Base-by-base conservation (phyloP, 352 stramenopile species). In the Pythium rhizo-oryzae region DNA sequence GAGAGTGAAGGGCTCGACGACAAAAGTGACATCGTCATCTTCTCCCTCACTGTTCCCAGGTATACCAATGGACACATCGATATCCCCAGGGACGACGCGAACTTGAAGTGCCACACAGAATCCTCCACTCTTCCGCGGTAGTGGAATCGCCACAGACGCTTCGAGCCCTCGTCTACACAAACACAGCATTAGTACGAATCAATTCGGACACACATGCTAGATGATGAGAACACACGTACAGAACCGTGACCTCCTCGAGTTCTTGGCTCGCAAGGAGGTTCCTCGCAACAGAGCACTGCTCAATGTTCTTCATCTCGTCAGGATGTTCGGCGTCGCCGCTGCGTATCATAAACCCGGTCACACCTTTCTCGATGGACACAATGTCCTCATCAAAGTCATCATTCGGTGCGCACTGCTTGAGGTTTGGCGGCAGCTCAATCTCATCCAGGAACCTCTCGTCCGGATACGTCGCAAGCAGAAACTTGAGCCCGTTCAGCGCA, bases 401-500 rank as follows among this genome's bases (percentile, higher is more conserved):
- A 15, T 87, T 73, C 37, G 85, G 78, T 23, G 76, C 71, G 44
- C 77, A 87, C 53, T 92, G 81, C 33, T 65, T 73, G 16, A 93
- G 43, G 41, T 91, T 92, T 4, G 49, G 63, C 0, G 85, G 85
- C 56, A 85, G 73, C 7, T 70, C 43, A 37, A 74, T 49, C 59
- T 72, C 65, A 33, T 39, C 21, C 19, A 60, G 56, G 62, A 65
- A 65, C 18, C 19, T 44, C 37, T 70, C 56, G 21, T 70, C 56
- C 16, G 62, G 61, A 44, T 58, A 39, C 23, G 56, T 47, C 19
- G 50, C 56, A 1, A 74, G 49, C 16, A 85, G 46, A 70, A 92
- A 93, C 33, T 78, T 84, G 52, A 92, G 82, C 2, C 80, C 86
- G 35, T 94, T 90, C 18, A 93, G 63, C 1, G 86, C 86, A 64